Evolutionary conservation across 129 eudicot species (phyloP).

Genomic region (Artemisia argyi): DNA sequence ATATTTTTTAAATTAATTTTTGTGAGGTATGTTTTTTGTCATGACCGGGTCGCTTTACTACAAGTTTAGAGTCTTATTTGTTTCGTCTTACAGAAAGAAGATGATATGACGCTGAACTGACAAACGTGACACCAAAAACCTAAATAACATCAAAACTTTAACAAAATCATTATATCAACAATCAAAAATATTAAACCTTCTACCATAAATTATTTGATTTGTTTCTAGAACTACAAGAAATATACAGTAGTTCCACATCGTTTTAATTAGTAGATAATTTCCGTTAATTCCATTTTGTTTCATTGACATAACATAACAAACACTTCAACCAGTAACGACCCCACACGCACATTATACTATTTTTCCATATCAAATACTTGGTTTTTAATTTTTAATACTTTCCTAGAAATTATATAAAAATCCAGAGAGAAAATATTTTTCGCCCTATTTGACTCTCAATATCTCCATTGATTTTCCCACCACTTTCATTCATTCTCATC

Average conservation of each 20-base stretch:
- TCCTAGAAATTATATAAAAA: slow-evolving; percentile 6
- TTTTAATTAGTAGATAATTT: too few relatives aligned
- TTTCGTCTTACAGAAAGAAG: too few relatives aligned
- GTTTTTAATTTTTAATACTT: background rate
- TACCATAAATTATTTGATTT: background rate
- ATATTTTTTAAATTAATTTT: too few relatives aligned
- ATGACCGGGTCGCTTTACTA: too few relatives aligned
- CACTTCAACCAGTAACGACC: background rate
- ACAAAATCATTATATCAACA: background rate
- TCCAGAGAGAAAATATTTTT: slow-evolving; percentile 5
- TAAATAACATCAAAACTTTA: background rate
- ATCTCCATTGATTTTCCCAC: slow-evolving; percentile 4
- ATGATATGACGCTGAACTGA: too few relatives aligned
- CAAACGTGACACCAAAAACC: too few relatives aligned
- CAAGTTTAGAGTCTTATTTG: too few relatives aligned
- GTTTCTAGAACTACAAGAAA: too few relatives aligned
- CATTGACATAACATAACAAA: slow-evolving; percentile 11
- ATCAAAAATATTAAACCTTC: background rate
- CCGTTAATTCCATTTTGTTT: too few relatives aligned
- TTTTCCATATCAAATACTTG: background rate
- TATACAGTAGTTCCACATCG: too few relatives aligned
- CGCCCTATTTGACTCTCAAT: slow-evolving; percentile 22
- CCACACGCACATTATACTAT: background rate
- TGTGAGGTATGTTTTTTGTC: too few relatives aligned
- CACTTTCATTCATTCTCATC: slow-evolving; percentile 16